Evolutionary conservation across 495 filamentous ascomycete species (phyloP), one percentile per base, ranked within the genome.

Genomic region (Aspergillus ostianus): DNA sequence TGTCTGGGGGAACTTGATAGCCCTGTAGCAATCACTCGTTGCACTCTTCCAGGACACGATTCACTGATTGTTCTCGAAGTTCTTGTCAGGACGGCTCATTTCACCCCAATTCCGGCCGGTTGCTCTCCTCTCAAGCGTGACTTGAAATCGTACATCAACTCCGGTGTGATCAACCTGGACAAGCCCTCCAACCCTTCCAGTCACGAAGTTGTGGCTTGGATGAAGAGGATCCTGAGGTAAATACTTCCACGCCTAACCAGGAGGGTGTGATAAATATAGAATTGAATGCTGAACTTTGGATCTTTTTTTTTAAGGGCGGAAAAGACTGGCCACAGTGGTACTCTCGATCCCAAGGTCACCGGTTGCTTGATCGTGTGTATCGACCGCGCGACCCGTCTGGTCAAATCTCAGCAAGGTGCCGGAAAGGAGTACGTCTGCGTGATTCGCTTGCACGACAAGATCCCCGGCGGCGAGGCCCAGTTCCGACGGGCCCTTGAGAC

Each of bases 191-290:
- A 98, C 80, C 94, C 94, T 19, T 96, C 91, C 57, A 94, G 90
- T 67, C 94, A 98, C 80, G 94, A 98, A 75, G 95, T 98, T 47
- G 94, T 98, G 66, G 92, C 94, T 56, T 98, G 94, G 95, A 87
- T 97, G 59, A 98, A 98, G 87, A 85, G 92, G 57, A 97, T 98
- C 64, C 80, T 98, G 49, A 88, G 90, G 91, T 95, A 84, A 72
- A 56, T 58, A 41, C 13, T 41, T 12, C 36, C 50, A 17, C 26
- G 17, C n/a, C 8, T 29, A 26, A 30, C 15, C 26, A 19, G 19
- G 49, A 21, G 17, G 3, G 2, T 44, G n/a, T 8, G n/a, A 20
- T 5, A 18, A 30, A 51, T 4, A 46, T 26, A 26, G 23, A 26
- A 41, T 46, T 49, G 20, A 55, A 64, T 63, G 23, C 71, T 75